phyloP scores from a whole-genome alignment of 2,329 filamentous ascomycete species.

The Septoria petroselini region DNA sequence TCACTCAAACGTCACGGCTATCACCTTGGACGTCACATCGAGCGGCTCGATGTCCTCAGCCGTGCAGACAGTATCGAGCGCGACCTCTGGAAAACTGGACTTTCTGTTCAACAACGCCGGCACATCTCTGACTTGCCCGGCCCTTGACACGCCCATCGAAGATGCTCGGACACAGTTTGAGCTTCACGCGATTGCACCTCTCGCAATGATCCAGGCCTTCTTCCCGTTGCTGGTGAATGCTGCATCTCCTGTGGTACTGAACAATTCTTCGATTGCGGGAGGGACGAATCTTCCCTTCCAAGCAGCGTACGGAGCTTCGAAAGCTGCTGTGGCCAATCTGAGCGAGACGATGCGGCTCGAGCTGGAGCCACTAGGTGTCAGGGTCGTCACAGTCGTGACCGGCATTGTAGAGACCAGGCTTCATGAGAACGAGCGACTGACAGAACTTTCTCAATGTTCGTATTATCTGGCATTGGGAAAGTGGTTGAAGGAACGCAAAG shows the following conservation, averaged over 20 bases:
- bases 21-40: slow-evolving; percentile 47
- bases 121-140: slow-evolving; percentile 28
- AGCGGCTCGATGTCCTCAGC: slow-evolving; percentile 38
- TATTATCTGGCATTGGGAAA: slow-evolving; percentile 11
- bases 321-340: slow-evolving; percentile 26
- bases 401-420: slow-evolving; percentile 25
- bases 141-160: slow-evolving; percentile 31
- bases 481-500: slow-evolving; percentile 19
- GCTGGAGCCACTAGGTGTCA: slow-evolving; percentile 28
- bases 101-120: slow-evolving; percentile 52
- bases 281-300: slow-evolving; percentile 19
- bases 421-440: slow-evolving; percentile 16
- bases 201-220: slow-evolving; percentile 41
- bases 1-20: slow-evolving; percentile 13
- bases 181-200: slow-evolving; percentile 50
- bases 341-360: slow-evolving; percentile 31
- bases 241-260: slow-evolving; percentile 8
- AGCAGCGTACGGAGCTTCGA: slow-evolving; percentile 30
- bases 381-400: slow-evolving; percentile 29
- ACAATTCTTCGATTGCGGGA: slow-evolving; percentile 21
- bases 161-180: slow-evolving; percentile 50
- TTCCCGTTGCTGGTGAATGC: slow-evolving; percentile 43
- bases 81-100: slow-evolving; percentile 40
- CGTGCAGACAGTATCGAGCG: slow-evolving; percentile 33
- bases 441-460: slow-evolving; percentile 11